These are phyloP conservation scores for Penicillium sp. DNA, from an alignment of 2,329 filamentous ascomycete genomes.

Conservation along the genomic window DNA sequence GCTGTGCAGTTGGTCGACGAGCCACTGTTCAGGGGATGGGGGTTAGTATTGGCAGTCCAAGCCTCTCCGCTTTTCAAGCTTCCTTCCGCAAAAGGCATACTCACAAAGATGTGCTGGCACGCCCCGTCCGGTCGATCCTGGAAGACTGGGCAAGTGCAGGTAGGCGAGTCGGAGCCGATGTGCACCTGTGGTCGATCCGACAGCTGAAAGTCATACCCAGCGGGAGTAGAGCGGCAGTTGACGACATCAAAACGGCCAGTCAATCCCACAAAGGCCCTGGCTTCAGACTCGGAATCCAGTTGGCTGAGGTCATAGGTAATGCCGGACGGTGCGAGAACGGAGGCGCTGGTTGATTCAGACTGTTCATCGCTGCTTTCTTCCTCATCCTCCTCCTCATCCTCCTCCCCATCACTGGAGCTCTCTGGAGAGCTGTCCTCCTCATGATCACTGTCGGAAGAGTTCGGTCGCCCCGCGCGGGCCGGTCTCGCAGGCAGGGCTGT, in stretches of 20 bases:
- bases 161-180: constrained; percentile 28
- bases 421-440: constrained; percentile 14
- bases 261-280: constrained; percentile 35
- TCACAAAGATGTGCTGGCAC: constrained; percentile 45
- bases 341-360: constrained; percentile 17
- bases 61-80: background rate
- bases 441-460: constrained; percentile 18
- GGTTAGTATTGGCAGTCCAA: constrained; percentile 7
- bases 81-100: constrained; percentile 12
- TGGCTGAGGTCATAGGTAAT: constrained; percentile 37
- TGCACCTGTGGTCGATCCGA: constrained; percentile 36
- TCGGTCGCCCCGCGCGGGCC: constrained; percentile 16
- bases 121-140: constrained; percentile 29
- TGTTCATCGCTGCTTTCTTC: constrained; percentile 19
- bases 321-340: constrained; percentile 31
- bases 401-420: constrained; percentile 14
- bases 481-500: constrained; percentile 22
- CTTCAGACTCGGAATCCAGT: constrained; percentile 31
- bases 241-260: constrained; percentile 35
- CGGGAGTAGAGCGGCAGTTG: constrained; percentile 30
- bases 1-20: constrained; percentile 42
- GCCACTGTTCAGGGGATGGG: constrained; percentile 33
- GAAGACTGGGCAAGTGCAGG: constrained; percentile 40
- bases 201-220: constrained; percentile 40
- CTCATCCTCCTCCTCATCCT: constrained; percentile 6